phyloP scores from a whole-genome alignment of 306 rosid species.

The Cucurbita maxima region DNA sequence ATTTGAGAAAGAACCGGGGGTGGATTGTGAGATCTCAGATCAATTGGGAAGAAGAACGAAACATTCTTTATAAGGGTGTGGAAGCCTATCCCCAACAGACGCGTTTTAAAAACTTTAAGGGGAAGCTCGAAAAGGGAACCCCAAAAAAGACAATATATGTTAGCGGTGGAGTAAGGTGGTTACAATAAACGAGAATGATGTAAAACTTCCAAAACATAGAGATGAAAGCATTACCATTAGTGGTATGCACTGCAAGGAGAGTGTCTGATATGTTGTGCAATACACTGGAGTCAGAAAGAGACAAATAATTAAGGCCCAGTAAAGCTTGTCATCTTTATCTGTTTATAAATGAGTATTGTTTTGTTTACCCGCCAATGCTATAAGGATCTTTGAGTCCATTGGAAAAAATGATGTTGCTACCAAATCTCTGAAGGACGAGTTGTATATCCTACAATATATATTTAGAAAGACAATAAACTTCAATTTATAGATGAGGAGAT shows the following conservation, averaged over 20 bases:
- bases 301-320: not conserved
- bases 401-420: constrained; percentile 56
- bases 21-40: no score
- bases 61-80: no score
- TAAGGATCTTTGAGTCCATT: constrained; percentile 61
- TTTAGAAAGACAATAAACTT: not conserved
- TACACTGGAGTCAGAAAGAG: constrained; percentile 22
- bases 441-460: constrained; percentile 30
- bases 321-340: not conserved
- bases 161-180: no score
- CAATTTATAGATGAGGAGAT: not conserved
- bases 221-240: not conserved
- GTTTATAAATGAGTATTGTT: not conserved
- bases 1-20: no score
- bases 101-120: no score
- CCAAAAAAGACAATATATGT: no score
- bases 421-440: constrained; percentile 32
- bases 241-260: constrained; percentile 24
- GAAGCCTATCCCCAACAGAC: no score
- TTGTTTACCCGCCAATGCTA: constrained; percentile 40
- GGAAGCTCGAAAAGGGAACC: no score
- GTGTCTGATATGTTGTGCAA: constrained; percentile 28
- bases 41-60: no score
- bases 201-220: not conserved
- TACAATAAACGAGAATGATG: not conserved